Percentiles rank a stretch among this genome's conserved stretches.
Evolutionary conservation across 371 early-diverging fungal genomes (phyloP).

Genomic region (Mucor irregularis): DNA sequence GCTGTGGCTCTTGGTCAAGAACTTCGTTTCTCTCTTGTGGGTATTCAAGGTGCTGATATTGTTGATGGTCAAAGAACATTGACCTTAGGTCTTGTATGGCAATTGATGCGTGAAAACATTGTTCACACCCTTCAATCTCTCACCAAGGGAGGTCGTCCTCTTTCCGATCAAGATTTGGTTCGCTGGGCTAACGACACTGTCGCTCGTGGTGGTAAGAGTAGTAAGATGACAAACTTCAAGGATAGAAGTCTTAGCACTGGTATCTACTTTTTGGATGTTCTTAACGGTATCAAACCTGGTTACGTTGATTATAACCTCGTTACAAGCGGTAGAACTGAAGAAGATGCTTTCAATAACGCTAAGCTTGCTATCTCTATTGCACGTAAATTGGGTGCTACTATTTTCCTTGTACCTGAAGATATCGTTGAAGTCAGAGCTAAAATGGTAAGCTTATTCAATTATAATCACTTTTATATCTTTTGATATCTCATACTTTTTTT

Average conservation of each 20-base stretch:
- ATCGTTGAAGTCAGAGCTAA: slow-evolving; percentile 91
- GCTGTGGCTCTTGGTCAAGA: slow-evolving; percentile 85
- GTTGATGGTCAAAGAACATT: slow-evolving; percentile 88
- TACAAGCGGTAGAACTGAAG: slow-evolving; percentile 74
- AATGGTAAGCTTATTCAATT: slow-evolving; percentile 67
- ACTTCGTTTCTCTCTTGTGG: slow-evolving; percentile 87
- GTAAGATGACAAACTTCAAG: slow-evolving; percentile 80
- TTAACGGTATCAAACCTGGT: slow-evolving; percentile 89
- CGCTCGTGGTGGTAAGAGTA: slow-evolving; percentile 62
- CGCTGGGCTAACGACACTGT: slow-evolving; percentile 92
- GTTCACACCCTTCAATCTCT: slow-evolving; percentile 87
- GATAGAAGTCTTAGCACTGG: slow-evolving; percentile 79
- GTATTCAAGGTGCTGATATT: slow-evolving; percentile 94
- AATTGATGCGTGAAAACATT: slow-evolving; percentile 96
- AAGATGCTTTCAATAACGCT: slow-evolving; percentile 84
- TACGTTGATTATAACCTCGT: slow-evolving; percentile 89
- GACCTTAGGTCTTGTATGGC: slow-evolving; percentile 91
- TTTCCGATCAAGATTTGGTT: slow-evolving; percentile 91
- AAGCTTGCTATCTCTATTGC: slow-evolving; percentile 95
- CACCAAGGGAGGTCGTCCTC: slow-evolving; percentile 74
- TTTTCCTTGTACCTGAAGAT: slow-evolving; percentile 94
- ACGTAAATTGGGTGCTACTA: slow-evolving; percentile 93
- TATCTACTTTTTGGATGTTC: slow-evolving; percentile 86
- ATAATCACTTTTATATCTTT: not conserved
- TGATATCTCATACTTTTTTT: not conserved